Percentiles rank a stretch among this genome's conserved stretches.
These are phyloP conservation scores for Tolypocladium inflatum DNA, from an alignment of 2,329 filamentous ascomycete species.

Conservation along the genomic window DNA sequence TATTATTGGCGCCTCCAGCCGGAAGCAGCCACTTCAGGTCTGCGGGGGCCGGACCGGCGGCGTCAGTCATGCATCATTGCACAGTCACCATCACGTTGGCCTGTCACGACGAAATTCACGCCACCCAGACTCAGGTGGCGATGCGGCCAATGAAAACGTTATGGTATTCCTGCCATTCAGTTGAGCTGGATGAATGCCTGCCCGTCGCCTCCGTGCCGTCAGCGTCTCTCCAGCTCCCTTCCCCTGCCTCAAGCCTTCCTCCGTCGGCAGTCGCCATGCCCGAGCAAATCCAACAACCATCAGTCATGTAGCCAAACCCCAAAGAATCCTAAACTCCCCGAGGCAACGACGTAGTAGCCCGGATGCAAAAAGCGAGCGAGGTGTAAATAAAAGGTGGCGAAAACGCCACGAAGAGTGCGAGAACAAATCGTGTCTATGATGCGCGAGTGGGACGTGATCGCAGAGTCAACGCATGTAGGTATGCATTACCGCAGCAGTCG, in stretches of 20 bases:
- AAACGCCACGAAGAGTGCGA: background rate
- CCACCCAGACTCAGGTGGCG: background rate
- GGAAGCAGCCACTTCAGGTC: background rate
- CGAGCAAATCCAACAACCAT: background rate
- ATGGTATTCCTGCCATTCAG: conserved; percentile 29
- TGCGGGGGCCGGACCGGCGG: background rate
- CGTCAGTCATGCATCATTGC: background rate
- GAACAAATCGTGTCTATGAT: background rate
- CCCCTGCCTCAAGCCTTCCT: background rate
- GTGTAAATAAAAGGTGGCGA: background rate
- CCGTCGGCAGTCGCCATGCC: background rate
- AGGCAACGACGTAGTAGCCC: background rate
- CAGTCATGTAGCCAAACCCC: background rate
- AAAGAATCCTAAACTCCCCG: background rate
- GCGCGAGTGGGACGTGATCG: background rate
- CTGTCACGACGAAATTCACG: background rate
- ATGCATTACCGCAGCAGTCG: background rate
- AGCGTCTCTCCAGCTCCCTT: background rate
- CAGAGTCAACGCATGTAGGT: background rate
- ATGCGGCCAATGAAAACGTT: conserved; percentile 5
- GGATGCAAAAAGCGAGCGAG: background rate
- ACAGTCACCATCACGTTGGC: background rate
- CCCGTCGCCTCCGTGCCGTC: background rate
- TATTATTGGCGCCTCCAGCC: background rate
- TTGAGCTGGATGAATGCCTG: conserved; percentile 3